Base-by-base conservation (phyloP, 2,329 filamentous ascomycete species). In the Verticillium klebahnii region DNA sequence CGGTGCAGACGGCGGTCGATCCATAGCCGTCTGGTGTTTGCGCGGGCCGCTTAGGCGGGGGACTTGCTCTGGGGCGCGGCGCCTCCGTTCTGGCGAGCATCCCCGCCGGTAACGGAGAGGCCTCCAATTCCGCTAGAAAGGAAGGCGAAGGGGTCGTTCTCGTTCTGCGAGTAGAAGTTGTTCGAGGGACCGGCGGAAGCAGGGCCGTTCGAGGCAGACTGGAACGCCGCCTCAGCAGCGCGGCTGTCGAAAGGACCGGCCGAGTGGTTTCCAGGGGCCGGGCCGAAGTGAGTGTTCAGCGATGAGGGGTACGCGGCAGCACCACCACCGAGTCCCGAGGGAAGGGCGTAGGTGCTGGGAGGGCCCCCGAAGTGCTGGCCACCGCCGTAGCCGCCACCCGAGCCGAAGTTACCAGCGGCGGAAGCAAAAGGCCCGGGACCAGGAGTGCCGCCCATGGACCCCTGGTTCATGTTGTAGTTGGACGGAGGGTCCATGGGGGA, bases 171-270 rank as follows among this genome's bases (percentile, higher is more conserved):
- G 72, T 89, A 89, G 70, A 89, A 91, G 72, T 86, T 87, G 70
- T 89, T 90, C 52, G 89, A 88, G 37, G 89, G 87, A 50, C 90
- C 91, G 64, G 89, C 89, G 55, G 90, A 91, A 17, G 89, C 88
- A 23, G 89, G 89, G 61, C 91, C 91, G 68, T 95, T 94, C 69
- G 89, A 89, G 45, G 92, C 93, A 50, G 91, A 91, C 73, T 92
- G 91, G 82, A 99, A 99, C 31, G 95, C 94, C 64, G 93, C 93
- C 79, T 98, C 94, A 17, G 94, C 92, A 65, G 92, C 91, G 65
- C 93, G 91, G 80, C 93, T 96, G 73, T 97, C 93, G 71, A 99
- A 98, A 5, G 90, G 90, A 14, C 92, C 91, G 52, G 90, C 90
- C 29, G 91, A 90, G 76, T 95, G 92, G 68, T 92, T 89, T 59